Evolutionary conservation across 1,284 basidiomycete species (phyloP), one percentile per base, ranked within the genome.

Genomic region (Pseudomicrostroma phylloplanum): DNA sequence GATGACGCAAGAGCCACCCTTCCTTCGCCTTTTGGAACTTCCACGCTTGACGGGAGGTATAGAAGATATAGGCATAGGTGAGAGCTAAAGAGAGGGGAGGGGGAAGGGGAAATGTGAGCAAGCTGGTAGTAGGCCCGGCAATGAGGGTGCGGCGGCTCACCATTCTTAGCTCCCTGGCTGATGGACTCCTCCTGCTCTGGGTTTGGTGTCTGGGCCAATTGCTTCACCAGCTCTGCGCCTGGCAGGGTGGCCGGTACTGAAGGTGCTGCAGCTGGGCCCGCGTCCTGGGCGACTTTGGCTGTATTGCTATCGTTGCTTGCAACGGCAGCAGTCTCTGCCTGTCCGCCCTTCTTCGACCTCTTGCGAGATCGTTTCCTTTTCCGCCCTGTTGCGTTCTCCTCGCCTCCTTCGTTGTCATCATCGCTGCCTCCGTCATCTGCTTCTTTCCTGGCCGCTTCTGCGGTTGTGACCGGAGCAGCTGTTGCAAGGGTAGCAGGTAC

Each of bases 21-120:
- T 48, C 43, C 21, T 48, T 48, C 17, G 43, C 43, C 21, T 48
- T 48, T 13, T 48, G 43, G 43, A 48, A 48, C 12, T 48, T 48
- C 43, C 43, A 48, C 6, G 12, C 21, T n/a, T 17, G 21, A 12
- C 43, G 43, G 6, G 43, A 48, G 3, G 15, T 48, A 12, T 13
- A 21, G 43, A 48, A 48, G 43, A 21, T 48, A 12, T 48, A 48
- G 15, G 43, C 43, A 21, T 48, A 48, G 43, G 6, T n/a, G 6
- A 48, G 43, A 21, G 43, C 43, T 48, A 12, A n/a, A n/a, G 17
- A 21, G 17, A 21, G 6, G 6, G 41, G n/a, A n/a, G 9, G 41
- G 9, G 9, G n/a, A 42, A 11, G n/a, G 41, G 41, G 41, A 9
- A 48, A n/a, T 21, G 43, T 48, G 6, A 48, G 43, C 21, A 48